A percentile compares a stretch with the other conserved stretches of the same genome.
Evolutionary conservation across 2,329 filamentous ascomycete genomes (phyloP).

Genomic region (Clonostachys rosea): DNA sequence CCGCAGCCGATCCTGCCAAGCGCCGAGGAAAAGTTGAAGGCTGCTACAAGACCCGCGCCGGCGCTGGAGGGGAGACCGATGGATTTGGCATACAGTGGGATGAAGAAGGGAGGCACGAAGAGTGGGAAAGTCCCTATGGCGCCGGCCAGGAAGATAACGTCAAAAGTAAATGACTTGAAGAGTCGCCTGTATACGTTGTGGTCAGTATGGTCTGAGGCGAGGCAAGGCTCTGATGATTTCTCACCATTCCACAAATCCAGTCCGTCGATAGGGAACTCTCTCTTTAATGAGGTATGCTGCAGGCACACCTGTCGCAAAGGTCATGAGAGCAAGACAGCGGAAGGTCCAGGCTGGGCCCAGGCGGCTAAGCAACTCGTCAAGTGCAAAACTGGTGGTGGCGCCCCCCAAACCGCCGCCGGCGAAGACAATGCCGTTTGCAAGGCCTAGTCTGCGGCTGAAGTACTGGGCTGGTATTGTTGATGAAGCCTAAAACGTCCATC

Average conservation of each 20-base stretch:
- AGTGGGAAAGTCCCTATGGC: constrained; percentile 51
- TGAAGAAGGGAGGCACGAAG: constrained; percentile 6
- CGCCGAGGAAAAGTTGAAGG: constrained; percentile 57
- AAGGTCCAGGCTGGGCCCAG: constrained; percentile 47
- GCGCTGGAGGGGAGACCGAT: constrained; percentile 47
- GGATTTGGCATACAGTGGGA: constrained; percentile 41
- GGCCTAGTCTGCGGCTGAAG: constrained; percentile 45
- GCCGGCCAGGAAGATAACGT: constrained; percentile 46
- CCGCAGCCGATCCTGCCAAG: constrained; percentile 51
- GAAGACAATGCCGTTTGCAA: constrained; percentile 51
- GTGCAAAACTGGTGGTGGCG: constrained; percentile 42
- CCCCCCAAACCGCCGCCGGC: constrained; percentile 52
- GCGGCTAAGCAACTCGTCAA: constrained; percentile 39
- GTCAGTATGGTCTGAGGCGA: neutral
- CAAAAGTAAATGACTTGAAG: constrained; percentile 46
- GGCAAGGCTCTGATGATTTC: constrained; percentile 3
- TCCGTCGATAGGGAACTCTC: constrained; percentile 26
- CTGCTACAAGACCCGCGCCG: constrained; percentile 54
- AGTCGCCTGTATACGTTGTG: constrained; percentile 28
- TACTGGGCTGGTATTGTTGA: constrained; percentile 47
- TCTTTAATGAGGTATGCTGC: constrained; percentile 49
- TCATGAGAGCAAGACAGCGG: constrained; percentile 45
- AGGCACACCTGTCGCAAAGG: constrained; percentile 47
- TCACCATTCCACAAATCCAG: constrained; percentile 44
- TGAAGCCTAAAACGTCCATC: constrained; percentile 20